Base-by-base conservation (phyloP, 768 basidiomycete genomes). In the Russula sp. region DNA sequence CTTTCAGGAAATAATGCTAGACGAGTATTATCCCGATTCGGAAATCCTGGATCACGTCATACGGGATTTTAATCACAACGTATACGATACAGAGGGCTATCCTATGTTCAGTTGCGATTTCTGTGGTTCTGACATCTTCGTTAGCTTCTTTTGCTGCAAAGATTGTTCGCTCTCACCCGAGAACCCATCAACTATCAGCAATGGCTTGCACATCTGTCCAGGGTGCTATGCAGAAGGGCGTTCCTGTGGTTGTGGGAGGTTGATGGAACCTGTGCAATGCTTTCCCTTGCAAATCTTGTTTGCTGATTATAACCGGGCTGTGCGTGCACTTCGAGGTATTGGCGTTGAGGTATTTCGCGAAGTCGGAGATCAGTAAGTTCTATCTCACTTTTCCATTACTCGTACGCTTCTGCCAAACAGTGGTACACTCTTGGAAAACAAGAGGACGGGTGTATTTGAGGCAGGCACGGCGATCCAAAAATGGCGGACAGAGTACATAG, bases 41-140 rank as follows among this genome's bases (percentile, higher is more conserved):
- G 38, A 59, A 32, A 55, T 16, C 13, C 47, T 70, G 5, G 34
- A 41, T n/a, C 42, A 55, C 38, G 29, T 65, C 32, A 38, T 59
- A 29, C 36, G 49, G 11, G 52, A 63, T 39, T 67, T 65, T 32
- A 20, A 46, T 47, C 53, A 41, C 52, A 70, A 76, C 18, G 41
- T 53, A 38, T 57, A 59, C 18, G 54, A 61, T 36, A 55, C 63
- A 47, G 39, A 46, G 6, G 56, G 63, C n/a, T 65, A 56, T 58
- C 56, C 50, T 48, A 66, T 49, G 42, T 75, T 81, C 39, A 74
- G 68, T 8, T 93, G 91, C 68, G 90, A 93, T 69, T 92, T 90
- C 69, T 93, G 91, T 67, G 85, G 83, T 18, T 82, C 81, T 3
- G 91, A 93, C 68, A 81, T 93, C 61, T 93, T 92, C 66, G 85